Evolutionary conservation across 352 stramenopile species (phyloP).

Genomic region (Pilasporangium apinafurcum): DNA sequence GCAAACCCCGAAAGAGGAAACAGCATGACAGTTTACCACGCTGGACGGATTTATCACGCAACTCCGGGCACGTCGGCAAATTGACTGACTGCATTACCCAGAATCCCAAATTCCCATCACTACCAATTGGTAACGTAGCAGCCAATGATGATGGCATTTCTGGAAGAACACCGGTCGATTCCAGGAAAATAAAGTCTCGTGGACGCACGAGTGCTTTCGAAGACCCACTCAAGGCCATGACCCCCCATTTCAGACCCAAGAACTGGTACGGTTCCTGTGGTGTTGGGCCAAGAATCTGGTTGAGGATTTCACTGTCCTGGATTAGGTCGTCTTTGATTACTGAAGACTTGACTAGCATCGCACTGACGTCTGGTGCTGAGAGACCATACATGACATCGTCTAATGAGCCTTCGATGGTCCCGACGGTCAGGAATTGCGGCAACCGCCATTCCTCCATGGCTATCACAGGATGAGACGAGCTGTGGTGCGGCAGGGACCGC

Average conservation of each 20-base stretch:
- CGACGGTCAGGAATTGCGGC: slow-evolving; percentile 34
- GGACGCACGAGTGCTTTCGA: slow-evolving; percentile 17
- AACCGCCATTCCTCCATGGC: slow-evolving; percentile 39
- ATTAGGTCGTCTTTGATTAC: slow-evolving; percentile 19
- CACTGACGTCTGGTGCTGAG: slow-evolving; percentile 16
- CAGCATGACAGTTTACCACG: slow-evolving; percentile 34
- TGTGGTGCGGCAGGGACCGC: too few species aligned
- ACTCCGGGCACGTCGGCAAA: slow-evolving; percentile 14
- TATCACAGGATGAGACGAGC: too few species aligned
- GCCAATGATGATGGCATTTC: slow-evolving; percentile 20
- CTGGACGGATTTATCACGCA: slow-evolving; percentile 16
- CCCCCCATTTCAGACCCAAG: slow-evolving; percentile 36
- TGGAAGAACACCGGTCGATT: slow-evolving; percentile 23
- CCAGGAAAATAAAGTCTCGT: slow-evolving; percentile 30
- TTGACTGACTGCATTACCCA: slow-evolving; percentile 40
- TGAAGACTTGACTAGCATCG: slow-evolving; percentile 27
- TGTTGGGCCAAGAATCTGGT: slow-evolving; percentile 17
- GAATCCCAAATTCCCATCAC: too few species aligned
- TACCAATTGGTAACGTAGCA: too few species aligned
- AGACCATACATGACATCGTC: slow-evolving; percentile 57
- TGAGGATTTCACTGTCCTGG: slow-evolving; percentile 26
- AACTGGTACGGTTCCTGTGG: slow-evolving; percentile 23
- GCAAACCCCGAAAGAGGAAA: slow-evolving; percentile 23
- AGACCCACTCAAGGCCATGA: slow-evolving; percentile 18
- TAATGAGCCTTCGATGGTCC: slow-evolving; percentile 30